phyloP scores from a whole-genome alignment of 108 stramenopile species.

The Nitzschia putrida region DNA sequence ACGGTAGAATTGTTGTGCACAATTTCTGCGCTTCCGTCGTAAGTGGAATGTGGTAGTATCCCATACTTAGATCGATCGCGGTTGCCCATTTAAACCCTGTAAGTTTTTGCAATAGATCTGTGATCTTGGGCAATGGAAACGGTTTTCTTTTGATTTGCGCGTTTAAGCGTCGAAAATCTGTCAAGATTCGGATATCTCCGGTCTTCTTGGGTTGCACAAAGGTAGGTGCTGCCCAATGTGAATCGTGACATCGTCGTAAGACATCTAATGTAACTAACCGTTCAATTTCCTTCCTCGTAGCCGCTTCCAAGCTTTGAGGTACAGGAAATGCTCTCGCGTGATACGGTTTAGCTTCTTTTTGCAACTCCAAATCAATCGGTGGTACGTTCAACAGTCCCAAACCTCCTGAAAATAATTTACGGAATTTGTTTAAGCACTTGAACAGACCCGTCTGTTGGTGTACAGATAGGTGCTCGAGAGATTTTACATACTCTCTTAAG shows the following conservation, averaged over 20 bases:
- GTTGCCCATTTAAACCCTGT: slow-evolving; percentile 14
- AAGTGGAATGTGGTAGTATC: slow-evolving; percentile 11
- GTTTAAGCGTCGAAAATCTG: slow-evolving; percentile 39
- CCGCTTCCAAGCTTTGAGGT: slow-evolving; percentile 5
- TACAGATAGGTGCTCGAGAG: too few relatives aligned
- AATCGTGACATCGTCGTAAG: not conserved
- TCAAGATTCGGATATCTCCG: slow-evolving; percentile 22
- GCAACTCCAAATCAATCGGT: too few relatives aligned
- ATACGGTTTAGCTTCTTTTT: too few relatives aligned
- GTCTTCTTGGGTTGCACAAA: slow-evolving; percentile 44
- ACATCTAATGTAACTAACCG: slow-evolving; percentile 25
- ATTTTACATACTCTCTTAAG: too few relatives aligned
- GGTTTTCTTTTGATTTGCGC: slow-evolving; percentile 9
- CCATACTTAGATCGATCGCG: slow-evolving; percentile 27
- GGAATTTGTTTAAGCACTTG: too few relatives aligned
- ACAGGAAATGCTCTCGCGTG: slow-evolving; percentile 31
- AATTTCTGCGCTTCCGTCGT: slow-evolving; percentile 8
- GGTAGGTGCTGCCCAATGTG: slow-evolving; percentile 22
- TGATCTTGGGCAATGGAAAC: slow-evolving; percentile 21
- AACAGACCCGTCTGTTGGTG: too few relatives aligned
- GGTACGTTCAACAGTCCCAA: too few relatives aligned
- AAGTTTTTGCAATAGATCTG: slow-evolving; percentile 16
- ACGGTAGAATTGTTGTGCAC: slow-evolving; percentile 47
- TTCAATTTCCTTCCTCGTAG: slow-evolving; percentile 32
- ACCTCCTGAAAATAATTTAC: too few relatives aligned